Evolutionary conservation across 2,329 filamentous ascomycete genomes (phyloP).

Genomic region (Raffaelea albimanens): DNA sequence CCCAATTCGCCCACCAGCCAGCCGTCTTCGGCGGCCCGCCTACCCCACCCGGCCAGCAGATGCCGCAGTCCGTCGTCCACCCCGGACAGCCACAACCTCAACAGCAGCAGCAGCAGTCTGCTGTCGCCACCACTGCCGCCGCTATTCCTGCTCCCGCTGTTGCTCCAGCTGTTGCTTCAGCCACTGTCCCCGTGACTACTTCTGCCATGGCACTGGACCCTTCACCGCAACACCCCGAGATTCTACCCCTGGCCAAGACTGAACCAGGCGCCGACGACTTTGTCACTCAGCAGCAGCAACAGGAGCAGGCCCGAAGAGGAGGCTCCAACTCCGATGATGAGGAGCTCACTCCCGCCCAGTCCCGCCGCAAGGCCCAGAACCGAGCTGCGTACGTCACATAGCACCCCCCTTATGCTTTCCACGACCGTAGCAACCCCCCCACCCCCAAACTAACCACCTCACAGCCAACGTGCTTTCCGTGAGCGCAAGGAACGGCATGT

Average conservation of each 20-base stretch:
- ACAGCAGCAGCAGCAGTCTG: slow-evolving; percentile 14
- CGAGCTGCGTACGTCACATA: slow-evolving; percentile 36
- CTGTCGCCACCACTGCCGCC: too few relatives aligned
- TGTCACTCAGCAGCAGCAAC: slow-evolving; percentile 15
- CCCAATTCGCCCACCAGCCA: slow-evolving; percentile 27
- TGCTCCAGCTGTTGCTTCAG: not conserved
- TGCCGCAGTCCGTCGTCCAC: slow-evolving; percentile 16
- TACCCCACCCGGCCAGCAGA: slow-evolving; percentile 37
- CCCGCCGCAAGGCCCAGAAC: slow-evolving; percentile 51
- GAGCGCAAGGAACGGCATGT: slow-evolving; percentile 90
- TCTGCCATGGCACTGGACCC: slow-evolving; percentile 11
- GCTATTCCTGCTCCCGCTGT: slow-evolving; percentile 13
- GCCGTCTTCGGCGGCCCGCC: slow-evolving; percentile 35
- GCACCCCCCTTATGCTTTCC: not conserved
- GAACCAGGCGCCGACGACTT: slow-evolving; percentile 27
- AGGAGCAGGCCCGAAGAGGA: slow-evolving; percentile 18
- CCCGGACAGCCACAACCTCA: slow-evolving; percentile 17
- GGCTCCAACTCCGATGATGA: slow-evolving; percentile 47
- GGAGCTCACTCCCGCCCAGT: slow-evolving; percentile 47
- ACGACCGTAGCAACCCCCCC: not conserved
- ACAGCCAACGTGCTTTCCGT: slow-evolving; percentile 86
- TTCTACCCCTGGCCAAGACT: slow-evolving; percentile 25
- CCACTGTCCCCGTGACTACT: not conserved
- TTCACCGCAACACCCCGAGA: slow-evolving; percentile 17
- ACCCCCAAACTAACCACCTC: not conserved